Evolutionary conservation across 305 asterid genomes (phyloP), one percentile per base, ranked within the genome.

Genomic region (Salvia sclarea): DNA sequence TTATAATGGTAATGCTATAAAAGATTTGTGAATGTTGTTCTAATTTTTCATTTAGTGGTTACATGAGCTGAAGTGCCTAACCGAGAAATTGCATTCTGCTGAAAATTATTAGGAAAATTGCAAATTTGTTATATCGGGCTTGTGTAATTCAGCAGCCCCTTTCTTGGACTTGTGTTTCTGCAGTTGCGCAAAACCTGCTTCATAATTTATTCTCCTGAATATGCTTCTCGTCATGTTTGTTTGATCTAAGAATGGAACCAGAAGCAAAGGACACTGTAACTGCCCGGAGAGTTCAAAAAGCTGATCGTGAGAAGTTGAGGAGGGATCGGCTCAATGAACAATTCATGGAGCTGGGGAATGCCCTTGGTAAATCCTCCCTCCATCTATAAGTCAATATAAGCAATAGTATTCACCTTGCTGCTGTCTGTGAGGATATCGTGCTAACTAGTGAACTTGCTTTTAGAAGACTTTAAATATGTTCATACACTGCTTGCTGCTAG

Each of bases 321-420:
- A 89, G 99, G 88, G 99, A 89, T 82, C 98, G 97, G 45, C 75
- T 91, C 74, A 94, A 94, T 68, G 98, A 89, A 69, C 99, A 94
- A 70, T 94, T 91, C 78, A 55, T 64, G 40, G 99, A 94, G 75
- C 75, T 94, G 84, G 99, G 97, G 69, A 86, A 73, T 31, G 78
- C 95, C 14, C 95, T 94, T 52, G 99, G 99, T 94, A 84, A 74
- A 63, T 64, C 49, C 44, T 33, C 56, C 25, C 30, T 53, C 64
- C 35, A 24, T 68, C 61, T 61, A 18, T 53, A 49, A 31, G 13
- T 21, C 43, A 2, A 35, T 28, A n/a, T 68, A 41, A 30, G 53
- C 53, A 37, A 41, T 49, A 37, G 1, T 17, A 52, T 1, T 28
- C 22, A 21, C n/a, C n/a, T n/a, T n/a, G n/a, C 44, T 24, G 44